Base-by-base conservation (phyloP, 192 early-diverging fungal species). In the Neocallimastix lanati region DNA sequence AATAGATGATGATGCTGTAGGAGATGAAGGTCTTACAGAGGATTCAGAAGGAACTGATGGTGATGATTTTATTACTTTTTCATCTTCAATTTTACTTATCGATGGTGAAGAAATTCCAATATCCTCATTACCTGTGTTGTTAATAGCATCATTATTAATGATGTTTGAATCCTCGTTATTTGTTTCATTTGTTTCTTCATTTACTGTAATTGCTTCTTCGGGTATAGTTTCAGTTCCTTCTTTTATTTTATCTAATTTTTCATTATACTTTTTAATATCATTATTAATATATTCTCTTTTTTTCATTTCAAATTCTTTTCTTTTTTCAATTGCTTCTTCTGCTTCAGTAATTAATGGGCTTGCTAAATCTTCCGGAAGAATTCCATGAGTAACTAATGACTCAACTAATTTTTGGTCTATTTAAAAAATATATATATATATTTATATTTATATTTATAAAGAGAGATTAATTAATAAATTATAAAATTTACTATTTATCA, bases 11-110 rank as follows among this genome's bases (percentile, higher is more conserved):
- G 80, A 80, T n/a, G 81, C 4, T 28, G 79, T 82, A 5, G 40
- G 82, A 1, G 82, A 38, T n/a, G 21, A 77, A 77, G 21, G 29
- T 29, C 7, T 82, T 78, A 11, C 80, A n/a, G 3, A 79, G 67
- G 2, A 81, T 77, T 12, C 82, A 82, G 21, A 83, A 25, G 40
- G 82, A 84, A 3, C 79, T 81, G 76, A 50, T 85, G 78, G 25
- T 83, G 76, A 15, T 78, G 80, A 29, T 85, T 58, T 35, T 80
- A 9, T 40, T 80, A 78, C 29, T 78, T 76, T 25, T 82, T 78
- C 33, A 80, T 78, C 77, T 85, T 82, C 13, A 7, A n/a, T 67
- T 67, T 67, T 67, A 9, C n/a, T 18, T n/a, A n/a, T 25, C 0
- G 50, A n/a, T 4, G 40, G 4, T 50, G 6, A 50, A 4, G 40